Evolutionary conservation across 495 filamentous ascomycete genomes (phyloP).

Genomic region (Penicillium malachiteum): DNA sequence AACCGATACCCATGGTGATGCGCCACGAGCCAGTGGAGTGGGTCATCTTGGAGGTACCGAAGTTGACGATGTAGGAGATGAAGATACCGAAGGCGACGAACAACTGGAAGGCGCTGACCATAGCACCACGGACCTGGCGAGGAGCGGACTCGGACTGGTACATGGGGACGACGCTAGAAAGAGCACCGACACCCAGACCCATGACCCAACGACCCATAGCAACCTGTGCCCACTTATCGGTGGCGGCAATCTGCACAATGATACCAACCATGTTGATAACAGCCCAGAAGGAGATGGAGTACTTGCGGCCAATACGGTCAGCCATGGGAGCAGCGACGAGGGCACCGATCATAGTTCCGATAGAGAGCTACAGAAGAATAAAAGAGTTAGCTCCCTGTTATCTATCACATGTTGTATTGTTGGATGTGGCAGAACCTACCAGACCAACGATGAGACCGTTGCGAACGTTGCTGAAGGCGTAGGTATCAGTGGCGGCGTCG

Average conservation of each 20-base stretch:
- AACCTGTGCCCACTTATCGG: conserved; percentile 52
- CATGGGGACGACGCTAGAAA: conserved; percentile 71
- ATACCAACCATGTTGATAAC: conserved; percentile 67
- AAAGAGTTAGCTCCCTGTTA: conserved; percentile 6
- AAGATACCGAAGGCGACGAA: conserved; percentile 88
- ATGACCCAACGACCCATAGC: conserved; percentile 58
- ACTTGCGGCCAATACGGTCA: conserved; percentile 53
- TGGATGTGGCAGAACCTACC: conserved; percentile 28
- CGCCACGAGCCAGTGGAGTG: conserved; percentile 66
- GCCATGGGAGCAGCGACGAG: conserved; percentile 59
- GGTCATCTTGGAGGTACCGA: conserved; percentile 56
- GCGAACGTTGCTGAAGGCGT: conserved; percentile 54
- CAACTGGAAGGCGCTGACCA: conserved; percentile 76
- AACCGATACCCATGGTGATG: conserved; percentile 77
- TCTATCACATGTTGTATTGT: not conserved
- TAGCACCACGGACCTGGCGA: conserved; percentile 62
- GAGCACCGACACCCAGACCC: conserved; percentile 67
- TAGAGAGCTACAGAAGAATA: conserved; percentile 44
- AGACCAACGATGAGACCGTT: conserved; percentile 58
- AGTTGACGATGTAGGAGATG: conserved; percentile 79
- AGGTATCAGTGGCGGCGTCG: conserved; percentile 30
- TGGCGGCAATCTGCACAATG: conserved; percentile 64
- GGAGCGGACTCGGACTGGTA: conserved; percentile 71
- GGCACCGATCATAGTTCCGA: conserved; percentile 69
- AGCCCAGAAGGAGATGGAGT: conserved; percentile 55